Base-by-base conservation (phyloP, 768 basidiomycete genomes). In the Holtermanniella nyarrowii region DNA sequence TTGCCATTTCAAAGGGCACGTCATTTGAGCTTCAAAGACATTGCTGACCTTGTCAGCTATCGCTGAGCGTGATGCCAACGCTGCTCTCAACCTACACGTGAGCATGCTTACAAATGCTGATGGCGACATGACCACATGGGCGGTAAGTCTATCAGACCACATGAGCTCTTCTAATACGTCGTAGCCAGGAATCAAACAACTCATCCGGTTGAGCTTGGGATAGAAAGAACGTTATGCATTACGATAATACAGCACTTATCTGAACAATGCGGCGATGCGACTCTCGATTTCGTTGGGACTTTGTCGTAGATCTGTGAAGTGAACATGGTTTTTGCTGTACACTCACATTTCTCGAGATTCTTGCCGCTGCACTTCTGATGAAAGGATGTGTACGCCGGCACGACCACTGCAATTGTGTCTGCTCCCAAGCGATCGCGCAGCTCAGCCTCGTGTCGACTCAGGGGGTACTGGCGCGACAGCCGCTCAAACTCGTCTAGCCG, bases 171-270 rank as follows among this genome's bases (percentile, higher is more conserved):
- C 21, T 16, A 4, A 26, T 39, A 2, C 65, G 82, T 85, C 82
- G 83, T 86, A 90, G 87, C 82, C 88, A 12, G 88, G 85, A 5
- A 73, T 93, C 52, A 93, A 93, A 72, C 87, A 89, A 68, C 71
- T 95, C 59, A 85, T 93, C 25, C 51, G 62, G 22, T 52, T 70
- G 5, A n/a, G n/a, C n/a, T n/a, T n/a, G n/a, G n/a, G n/a, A n/a
- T n/a, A n/a, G n/a, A n/a, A n/a, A n/a, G n/a, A n/a, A n/a, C n/a
- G n/a, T n/a, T n/a, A n/a, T n/a, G n/a, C n/a, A n/a, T n/a, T n/a
- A n/a, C n/a, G n/a, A n/a, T n/a, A n/a, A n/a, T n/a, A n/a, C n/a
- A n/a, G n/a, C n/a, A n/a, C n/a, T n/a, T n/a, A n/a, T n/a, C n/a
- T n/a, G n/a, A n/a, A n/a, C n/a, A n/a, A n/a, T n/a, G n/a, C n/a